Evolutionary conservation across 169 alveolate genomes (phyloP).

Genomic region (Eimeria acervulina): DNA sequence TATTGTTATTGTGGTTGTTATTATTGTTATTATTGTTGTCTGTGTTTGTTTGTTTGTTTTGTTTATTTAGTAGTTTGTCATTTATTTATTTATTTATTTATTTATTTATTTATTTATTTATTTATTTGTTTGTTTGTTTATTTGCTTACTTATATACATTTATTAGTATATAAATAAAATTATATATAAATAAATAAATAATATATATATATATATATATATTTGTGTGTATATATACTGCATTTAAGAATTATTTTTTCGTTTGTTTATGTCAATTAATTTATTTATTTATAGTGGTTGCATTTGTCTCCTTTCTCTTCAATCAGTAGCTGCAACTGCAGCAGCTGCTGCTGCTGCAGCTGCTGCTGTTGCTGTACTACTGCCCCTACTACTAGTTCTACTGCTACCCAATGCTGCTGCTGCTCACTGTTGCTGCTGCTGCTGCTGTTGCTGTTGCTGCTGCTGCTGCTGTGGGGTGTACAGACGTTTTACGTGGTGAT

Average conservation of each 20-base stretch:
- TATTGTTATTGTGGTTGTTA: no score
- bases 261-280: not conserved
- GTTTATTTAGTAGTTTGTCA: no score
- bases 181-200: not conserved
- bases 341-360: slow-evolving; percentile 3
- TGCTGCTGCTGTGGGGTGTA: no score
- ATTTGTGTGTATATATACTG: no score
- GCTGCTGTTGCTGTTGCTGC: no score
- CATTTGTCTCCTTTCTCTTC: not conserved
- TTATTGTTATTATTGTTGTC: no score
- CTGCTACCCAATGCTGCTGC: not conserved
- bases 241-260: no score
- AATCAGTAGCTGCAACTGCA: not conserved
- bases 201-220: not conserved
- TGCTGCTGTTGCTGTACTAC: slow-evolving; percentile 17
- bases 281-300: not conserved
- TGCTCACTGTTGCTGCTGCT: no score
- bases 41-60: no score
- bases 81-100: no score
- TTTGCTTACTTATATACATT: not conserved
- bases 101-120: no score
- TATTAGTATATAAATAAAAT: not conserved
- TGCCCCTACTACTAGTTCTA: not conserved
- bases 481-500: not conserved
- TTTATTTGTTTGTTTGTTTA: no score